Base-by-base conservation (phyloP, 164 flowering plant genomes). In the Chloranthus sessilifolius region DNA sequence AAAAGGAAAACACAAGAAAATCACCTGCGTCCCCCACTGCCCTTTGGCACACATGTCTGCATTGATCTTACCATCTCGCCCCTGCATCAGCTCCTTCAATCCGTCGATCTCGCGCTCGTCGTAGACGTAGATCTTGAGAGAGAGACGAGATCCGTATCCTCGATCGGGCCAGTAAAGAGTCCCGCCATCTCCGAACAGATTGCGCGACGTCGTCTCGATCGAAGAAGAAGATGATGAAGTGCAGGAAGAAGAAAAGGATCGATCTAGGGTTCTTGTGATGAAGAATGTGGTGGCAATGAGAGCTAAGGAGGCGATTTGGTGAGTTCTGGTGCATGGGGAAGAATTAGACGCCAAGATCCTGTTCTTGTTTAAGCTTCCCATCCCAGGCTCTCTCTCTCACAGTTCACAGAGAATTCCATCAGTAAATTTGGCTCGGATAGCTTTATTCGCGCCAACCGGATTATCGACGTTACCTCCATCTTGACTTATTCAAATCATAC, bases 1-100 rank as follows among this genome's bases (percentile, higher is more conserved):
- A n/a, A n/a, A n/a, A n/a, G n/a, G n/a, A n/a, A n/a, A n/a, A n/a
- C n/a, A n/a, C n/a, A n/a, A n/a, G n/a, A n/a, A n/a, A n/a, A 28
- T 65, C 43, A 88, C 99, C 95, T 92, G 99, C 26, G 97, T 78
- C 60, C 97, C 97, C 97, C 99, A 88, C 53, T 88, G 97, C 29
- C 99, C 99, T 62, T 79, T 82, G 6, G 78, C 25, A 47, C 99
- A 88, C 8, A 68, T 40, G 15, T 74, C 75, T 0, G 73, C 62
- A 0, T 76, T 40, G 50, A 86, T 77, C 57, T 50, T 66, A 1
- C 95, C 86, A 12, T 84, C 83, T 21, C 92, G 66, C 4, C 99
- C 99, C 39, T 66, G 64, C 80, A 92, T 33, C 72, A 92, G 66
- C 34, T 39, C 67, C 44, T 58, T 77, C 63, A 92, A 50, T 5